Base-by-base conservation (phyloP, 1,284 basidiomycete genomes). In the Hypsizygus ulmarius region DNA sequence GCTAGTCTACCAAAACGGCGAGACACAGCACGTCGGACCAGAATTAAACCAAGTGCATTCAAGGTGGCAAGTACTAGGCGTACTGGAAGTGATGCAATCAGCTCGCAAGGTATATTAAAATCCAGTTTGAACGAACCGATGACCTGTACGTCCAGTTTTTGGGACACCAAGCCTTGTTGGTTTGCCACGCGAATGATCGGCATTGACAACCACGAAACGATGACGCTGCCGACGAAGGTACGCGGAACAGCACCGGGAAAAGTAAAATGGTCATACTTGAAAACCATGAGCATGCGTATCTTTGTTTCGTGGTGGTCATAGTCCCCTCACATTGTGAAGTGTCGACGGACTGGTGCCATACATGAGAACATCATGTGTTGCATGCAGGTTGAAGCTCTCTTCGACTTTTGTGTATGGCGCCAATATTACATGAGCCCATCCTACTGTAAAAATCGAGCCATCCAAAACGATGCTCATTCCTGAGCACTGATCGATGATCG, bases 381-480 rank as follows among this genome's bases (percentile, higher is more conserved):
- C 95, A 63, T 99, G 96, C 4, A 98, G 77, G 53, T 89, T 94
- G 75, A 98, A 97, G 62, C 88, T 92, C 71, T 99, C 96, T 66
- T 99, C 97, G 33, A 99, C 96, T 70, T 99, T 99, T 2, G 90
- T 92, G 64, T 89, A 95, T 0, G 96, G 96, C 2, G 90, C 79
- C 4, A 91, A 67, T 4, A 88, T 55, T 45, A 94, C 84, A 59
- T 95, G 87, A 1, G 65, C 52, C 70, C 80, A 84, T 36, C 77
- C 74, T 19, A 81, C 72, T 0, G 68, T 56, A 34, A 89, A 64
- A 5, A 92, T 66, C 3, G 84, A 58, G 32, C 74, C 55, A 61
- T 90, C 85, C n/a, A 79, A 63, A 3, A 60, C 58, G 29, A 42
- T 19, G 35, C 45, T 50, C 55, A 55, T 57, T 4, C 28, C 19